Percentiles rank a stretch among this genome's conserved stretches.
phyloP scores from a whole-genome alignment of 75 land plant genomes.

The Isoetes taiwanensis region DNA sequence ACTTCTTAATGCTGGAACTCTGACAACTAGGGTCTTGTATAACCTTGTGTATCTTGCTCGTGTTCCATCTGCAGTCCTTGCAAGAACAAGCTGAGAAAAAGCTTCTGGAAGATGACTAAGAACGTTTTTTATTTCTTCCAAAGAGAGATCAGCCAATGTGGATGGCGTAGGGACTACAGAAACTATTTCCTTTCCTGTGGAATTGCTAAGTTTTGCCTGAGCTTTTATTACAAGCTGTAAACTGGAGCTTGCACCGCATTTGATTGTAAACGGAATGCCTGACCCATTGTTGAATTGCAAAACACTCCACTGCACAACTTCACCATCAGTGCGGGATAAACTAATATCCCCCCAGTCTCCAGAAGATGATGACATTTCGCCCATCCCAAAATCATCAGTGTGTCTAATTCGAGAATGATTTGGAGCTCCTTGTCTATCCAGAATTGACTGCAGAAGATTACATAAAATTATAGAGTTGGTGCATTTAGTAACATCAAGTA shows the following conservation, averaged over 20 bases:
- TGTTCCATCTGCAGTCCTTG: slow-evolving; percentile 3
- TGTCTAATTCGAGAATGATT: too few species aligned
- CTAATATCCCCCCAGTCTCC: neutral
- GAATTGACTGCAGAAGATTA: too few species aligned
- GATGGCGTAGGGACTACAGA: neutral
- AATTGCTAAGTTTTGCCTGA: neutral
- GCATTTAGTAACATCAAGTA: too few species aligned
- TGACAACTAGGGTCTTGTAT: neutral
- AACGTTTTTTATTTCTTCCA: too few species aligned
- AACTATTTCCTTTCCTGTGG: neutral
- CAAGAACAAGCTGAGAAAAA: neutral
- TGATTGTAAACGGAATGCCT: neutral
- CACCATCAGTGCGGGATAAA: neutral
- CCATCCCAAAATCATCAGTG: neutral
- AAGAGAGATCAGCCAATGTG: neutral
- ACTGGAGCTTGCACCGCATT: neutral
- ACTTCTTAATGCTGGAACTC: slow-evolving; percentile 3
- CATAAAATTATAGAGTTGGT: too few species aligned
- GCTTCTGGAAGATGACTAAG: slow-evolving; percentile 11
- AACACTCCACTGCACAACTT: slow-evolving; percentile 5
- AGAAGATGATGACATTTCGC: neutral
- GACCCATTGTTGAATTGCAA: slow-evolving; percentile 1
- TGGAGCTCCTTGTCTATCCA: too few species aligned
- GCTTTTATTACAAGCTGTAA: neutral
- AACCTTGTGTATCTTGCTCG: slow-evolving; percentile 9